Conservation (phyloP, 164 flowering plant genomes). For the Tinospora cordifolia region DNA sequence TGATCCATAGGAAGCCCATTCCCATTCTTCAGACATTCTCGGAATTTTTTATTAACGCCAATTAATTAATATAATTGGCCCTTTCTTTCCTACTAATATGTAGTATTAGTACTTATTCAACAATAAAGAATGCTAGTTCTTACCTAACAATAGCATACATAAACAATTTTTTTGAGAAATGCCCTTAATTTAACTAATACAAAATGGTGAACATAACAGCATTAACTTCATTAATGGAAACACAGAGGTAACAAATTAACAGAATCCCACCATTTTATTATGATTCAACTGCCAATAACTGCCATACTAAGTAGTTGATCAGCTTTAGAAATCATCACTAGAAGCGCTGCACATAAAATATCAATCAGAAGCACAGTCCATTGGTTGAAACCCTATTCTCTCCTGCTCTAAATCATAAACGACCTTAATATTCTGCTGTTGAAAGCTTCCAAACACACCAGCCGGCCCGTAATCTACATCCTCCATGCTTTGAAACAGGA, state of each 20-base stretch:
- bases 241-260: background rate
- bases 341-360: constrained; percentile 27
- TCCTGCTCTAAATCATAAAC: constrained; percentile 62
- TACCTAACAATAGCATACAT: too few relatives aligned
- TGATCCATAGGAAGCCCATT: background rate
- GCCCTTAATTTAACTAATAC: background rate
- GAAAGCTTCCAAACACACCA: constrained; percentile 65
- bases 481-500: constrained; percentile 52
- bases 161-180: too few relatives aligned
- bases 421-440: constrained; percentile 63
- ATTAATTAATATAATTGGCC: too few relatives aligned
- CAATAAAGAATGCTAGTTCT: too few relatives aligned
- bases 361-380: constrained; percentile 61
- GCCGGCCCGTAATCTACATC: constrained; percentile 56
- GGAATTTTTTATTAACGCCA: background rate
- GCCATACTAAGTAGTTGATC: background rate
- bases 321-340: background rate
- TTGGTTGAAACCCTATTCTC: constrained; percentile 57
- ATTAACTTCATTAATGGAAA: background rate
- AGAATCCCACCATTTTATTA: constrained; percentile 3
- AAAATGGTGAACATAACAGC: too few relatives aligned
- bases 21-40: background rate
- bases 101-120: too few relatives aligned
- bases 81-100: background rate
- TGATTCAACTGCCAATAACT: constrained; percentile 2